These are phyloP conservation scores for Penicillium soppii DNA, from an alignment of 495 filamentous ascomycete species.

Conservation along the genomic window DNA sequence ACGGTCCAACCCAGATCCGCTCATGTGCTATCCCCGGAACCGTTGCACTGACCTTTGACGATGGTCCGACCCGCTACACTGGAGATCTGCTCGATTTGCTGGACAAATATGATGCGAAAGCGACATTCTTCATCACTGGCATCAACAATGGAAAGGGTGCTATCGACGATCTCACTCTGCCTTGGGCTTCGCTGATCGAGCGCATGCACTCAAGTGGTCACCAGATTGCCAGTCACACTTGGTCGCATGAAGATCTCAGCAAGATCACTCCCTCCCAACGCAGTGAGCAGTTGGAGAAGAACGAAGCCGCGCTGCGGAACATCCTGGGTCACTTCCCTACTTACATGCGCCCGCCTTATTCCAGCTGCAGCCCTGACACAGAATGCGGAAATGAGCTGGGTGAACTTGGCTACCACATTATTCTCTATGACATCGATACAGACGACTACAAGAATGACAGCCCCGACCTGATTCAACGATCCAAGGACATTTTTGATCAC, in stretches of 20 bases:
- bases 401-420: conserved; percentile 70
- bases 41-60: conserved; percentile 76
- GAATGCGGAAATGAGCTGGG: conserved; percentile 61
- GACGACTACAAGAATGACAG: conserved; percentile 69
- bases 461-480: conserved; percentile 59
- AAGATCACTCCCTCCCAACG: conserved; percentile 55
- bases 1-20: conserved; percentile 63
- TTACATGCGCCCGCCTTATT: conserved; percentile 85
- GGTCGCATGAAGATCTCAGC: conserved; percentile 75
- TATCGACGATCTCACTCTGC: conserved; percentile 59
- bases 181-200: conserved; percentile 61
- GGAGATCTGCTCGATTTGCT: conserved; percentile 67
- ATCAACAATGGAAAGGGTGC: conserved; percentile 70
- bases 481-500: conserved; percentile 70
- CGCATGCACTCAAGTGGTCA: conserved; percentile 72
- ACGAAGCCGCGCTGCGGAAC: conserved; percentile 76
- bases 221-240: conserved; percentile 82
- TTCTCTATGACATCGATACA: conserved; percentile 78
- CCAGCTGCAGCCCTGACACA: conserved; percentile 58
- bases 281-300: conserved; percentile 68
- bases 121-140: conserved; percentile 79
- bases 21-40: conserved; percentile 62
- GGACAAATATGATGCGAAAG: conserved; percentile 63
- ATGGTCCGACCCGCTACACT: conserved; percentile 73
- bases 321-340: conserved; percentile 79